Evolutionary conservation across 129 eudicot genomes (phyloP), one percentile per base, ranked within the genome.

Genomic region (Flaveria ramosissima): DNA sequence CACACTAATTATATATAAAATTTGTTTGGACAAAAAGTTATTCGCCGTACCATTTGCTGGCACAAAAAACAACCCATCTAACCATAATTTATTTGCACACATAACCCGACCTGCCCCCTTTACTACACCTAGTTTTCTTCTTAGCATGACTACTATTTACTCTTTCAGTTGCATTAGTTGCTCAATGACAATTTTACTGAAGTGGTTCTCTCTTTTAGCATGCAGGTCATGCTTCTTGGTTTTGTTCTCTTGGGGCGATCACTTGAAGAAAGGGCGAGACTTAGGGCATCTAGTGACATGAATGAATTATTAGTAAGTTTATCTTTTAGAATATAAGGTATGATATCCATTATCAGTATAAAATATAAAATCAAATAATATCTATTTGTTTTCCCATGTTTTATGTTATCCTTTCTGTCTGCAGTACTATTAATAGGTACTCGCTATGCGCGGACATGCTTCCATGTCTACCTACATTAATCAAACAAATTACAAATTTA

Each of bases 141-240:
- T 41, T 19, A 9, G 8, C 21, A 55, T 60, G 55, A 55, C 68
- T 57, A 39, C 64, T 51, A 32, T 57, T 39, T 66, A 17, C 20
- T 45, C 68, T 59, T 68, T 32, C 42, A 27, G 52, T 70, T 57
- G 21, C 78, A 80, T 65, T 4, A 19, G 5, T 26, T 56, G 63
- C 15, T 30, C 61, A 72, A 23, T 48, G 21, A 61, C 70, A 62
- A 51, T 77, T 59, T 73, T 85, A 78, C 70, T 62, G 55, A 68
- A 74, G 43, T 73, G 66, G 75, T 77, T 70, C 70, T 73, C 61
- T 76, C 53, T 71, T 80, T 82, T 86, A 88, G 92, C 67, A 77
- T 84, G 92, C 98, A 92, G 98, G 94, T 92, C 70, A 92, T 92
- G 98, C 98, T 92, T 90, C 98, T 92, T 88, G 98, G 98, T 73